phyloP scores from a whole-genome alignment of 2,329 filamentous ascomycete species.

The Decorospora gaudefroyi region DNA sequence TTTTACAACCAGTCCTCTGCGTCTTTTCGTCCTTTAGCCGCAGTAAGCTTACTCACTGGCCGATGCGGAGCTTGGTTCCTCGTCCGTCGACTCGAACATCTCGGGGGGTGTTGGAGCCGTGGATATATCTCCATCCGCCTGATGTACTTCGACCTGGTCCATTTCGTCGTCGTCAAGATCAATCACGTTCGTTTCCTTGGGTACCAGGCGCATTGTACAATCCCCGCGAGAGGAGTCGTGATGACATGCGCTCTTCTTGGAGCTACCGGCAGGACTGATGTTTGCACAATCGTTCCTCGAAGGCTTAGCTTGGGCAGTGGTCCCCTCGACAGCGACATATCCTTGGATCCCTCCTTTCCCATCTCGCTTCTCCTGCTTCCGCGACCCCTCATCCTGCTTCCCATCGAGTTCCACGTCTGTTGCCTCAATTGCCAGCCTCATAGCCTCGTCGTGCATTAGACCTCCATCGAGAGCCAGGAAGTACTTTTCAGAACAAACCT shows the following conservation, averaged over 20 bases:
- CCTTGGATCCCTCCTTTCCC: not conserved
- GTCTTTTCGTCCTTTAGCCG: not conserved
- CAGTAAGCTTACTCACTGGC: constrained; percentile 16
- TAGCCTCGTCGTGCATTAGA: constrained; percentile 14
- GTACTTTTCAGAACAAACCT: constrained; percentile 28
- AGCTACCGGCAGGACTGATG: not conserved
- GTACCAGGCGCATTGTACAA: not conserved
- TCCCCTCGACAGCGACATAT: not conserved
- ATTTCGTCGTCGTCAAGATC: not conserved
- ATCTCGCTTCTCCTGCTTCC: not conserved
- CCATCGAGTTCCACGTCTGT: constrained; percentile 27
- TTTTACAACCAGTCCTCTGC: no score
- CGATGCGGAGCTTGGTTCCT: constrained; percentile 15
- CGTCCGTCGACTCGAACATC: not conserved
- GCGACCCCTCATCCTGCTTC: constrained; percentile 7
- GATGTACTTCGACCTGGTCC: not conserved
- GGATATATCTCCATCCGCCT: not conserved
- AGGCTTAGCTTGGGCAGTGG: not conserved
- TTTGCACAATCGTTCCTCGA: not conserved
- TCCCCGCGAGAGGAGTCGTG: constrained; percentile 1
- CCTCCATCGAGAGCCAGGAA: constrained; percentile 22
- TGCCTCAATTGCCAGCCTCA: constrained; percentile 19
- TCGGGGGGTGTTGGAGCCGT: not conserved
- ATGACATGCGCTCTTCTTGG: not conserved
- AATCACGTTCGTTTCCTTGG: not conserved